phyloP scores from a whole-genome alignment of 345 rosid species.

The Eutrema heterophyllum region DNA sequence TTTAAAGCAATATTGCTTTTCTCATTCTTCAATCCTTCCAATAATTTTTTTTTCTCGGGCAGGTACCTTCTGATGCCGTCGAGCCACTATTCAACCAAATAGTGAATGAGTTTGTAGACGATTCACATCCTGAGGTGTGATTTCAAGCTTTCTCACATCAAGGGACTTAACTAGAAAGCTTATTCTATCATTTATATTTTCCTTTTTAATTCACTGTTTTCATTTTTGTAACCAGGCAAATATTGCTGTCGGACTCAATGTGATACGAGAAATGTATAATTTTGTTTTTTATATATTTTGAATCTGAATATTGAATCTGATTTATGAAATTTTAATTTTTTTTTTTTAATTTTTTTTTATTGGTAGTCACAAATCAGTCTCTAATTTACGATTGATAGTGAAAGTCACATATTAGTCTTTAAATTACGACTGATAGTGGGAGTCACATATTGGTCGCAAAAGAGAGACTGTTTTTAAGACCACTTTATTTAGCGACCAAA shows the following conservation, averaged over 20 bases:
- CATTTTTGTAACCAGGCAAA: constrained; percentile 44
- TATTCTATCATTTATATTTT: background rate
- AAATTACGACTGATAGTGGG: too few relatives aligned
- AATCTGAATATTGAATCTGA: too few relatives aligned
- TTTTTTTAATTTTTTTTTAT: too few relatives aligned
- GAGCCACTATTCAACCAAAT: constrained; percentile 89
- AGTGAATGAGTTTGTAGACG: constrained; percentile 90
- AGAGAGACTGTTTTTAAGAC: too few relatives aligned
- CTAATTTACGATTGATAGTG: too few relatives aligned
- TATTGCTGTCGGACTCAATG: constrained; percentile 92
- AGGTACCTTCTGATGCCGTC: constrained; percentile 99
- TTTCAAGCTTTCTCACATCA: constrained; percentile 1
- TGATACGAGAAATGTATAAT: constrained; percentile 87
- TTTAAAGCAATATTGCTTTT: background rate
- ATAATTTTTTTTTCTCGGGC: constrained; percentile 10
- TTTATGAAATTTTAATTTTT: too few relatives aligned
- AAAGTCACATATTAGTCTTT: too few relatives aligned
- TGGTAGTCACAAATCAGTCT: too few relatives aligned
- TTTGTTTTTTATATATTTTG: too few relatives aligned
- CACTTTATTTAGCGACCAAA: too few relatives aligned
- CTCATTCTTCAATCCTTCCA: background rate
- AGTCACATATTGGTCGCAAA: too few relatives aligned
- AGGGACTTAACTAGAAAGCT: background rate
- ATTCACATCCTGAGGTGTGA: constrained; percentile 87
- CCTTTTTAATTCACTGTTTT: background rate